Base-by-base conservation (phyloP, 768 basidiomycete genomes). In the Galerina sulciceps region DNA sequence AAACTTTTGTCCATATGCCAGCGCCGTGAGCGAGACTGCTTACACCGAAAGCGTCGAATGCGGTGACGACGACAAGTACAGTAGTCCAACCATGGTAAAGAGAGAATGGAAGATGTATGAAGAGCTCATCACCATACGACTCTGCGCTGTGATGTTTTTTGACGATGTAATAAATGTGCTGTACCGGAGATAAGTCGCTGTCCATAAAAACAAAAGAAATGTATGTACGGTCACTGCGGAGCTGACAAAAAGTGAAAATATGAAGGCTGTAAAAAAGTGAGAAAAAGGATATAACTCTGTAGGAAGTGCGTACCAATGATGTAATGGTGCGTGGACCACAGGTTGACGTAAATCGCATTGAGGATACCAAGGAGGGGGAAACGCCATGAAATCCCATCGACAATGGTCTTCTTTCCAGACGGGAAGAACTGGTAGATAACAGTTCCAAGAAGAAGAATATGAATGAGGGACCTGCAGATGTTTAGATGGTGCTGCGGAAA, bases 21-120 rank as follows among this genome's bases (percentile, higher is more conserved):
- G 93, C 88, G 34, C 70, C 75, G 56, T 90, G 77, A 58, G 70
- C 73, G 58, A 79, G 69, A 0, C 91, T 87, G 70, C 96, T 82
- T 59, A 88, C 85, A 63, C 96, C 96, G 66, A 96, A 96, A 0
- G 94, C 94, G 63, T 94, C 89, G 67, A 96, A 96, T 2, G 82
- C 91, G 41, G 90, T 88, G 63, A 95, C 74, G 66, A 95, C 72
- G 57, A 94, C 86, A 52, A 93, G 84, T 58, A 94, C 86, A 53
- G 92, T 93, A 10, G 88, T 91, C 91, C 92, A 94, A 37, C 94
- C 96, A 68, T 97, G 94, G 76, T 91, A 97, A 47, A 98, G 86
- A 2, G 92, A 95, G 84, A 99, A 98, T 2, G 97, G 97, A 15
- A 97, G 87, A 73, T 98, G 95, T 43, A 98, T 82, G 60, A 96